Base-by-base conservation (phyloP, 345 rosid species). In the Nephelium lappaceum region DNA sequence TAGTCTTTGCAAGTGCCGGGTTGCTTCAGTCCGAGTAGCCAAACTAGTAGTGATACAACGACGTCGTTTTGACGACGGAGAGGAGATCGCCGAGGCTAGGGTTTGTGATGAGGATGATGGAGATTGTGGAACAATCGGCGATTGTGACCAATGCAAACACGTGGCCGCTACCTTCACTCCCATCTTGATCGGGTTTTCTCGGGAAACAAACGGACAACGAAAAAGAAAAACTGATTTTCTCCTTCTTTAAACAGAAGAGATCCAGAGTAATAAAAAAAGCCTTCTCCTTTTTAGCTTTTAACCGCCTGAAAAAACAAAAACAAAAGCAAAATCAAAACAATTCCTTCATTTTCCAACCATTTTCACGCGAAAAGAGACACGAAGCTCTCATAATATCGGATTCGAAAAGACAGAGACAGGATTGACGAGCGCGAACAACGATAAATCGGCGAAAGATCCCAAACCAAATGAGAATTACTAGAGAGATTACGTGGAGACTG, bases 61-160 rank as follows among this genome's bases (percentile, higher is more conserved):
- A 8, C 91, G 84, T 79, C 91, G 81, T 42, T 63, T 79, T 0
- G 88, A 73, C 0, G 93, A 89, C 64, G 92, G 91, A 27, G 95
- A 88, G 25, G 93, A 86, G 55, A 88, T 58, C 1, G 91, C 78
- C 2, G 92, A 88, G 65, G 95, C 86, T 60, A 91, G 78, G 62
- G 97, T 70, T 80, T 89, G 95, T 12, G 93, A 88, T 21, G 90
- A 86, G 0, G 94, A 85, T 2, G 51, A 45, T 11, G 95, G 84
- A 77, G 89, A 78, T 4, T 84, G 95, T 62, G 86, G 87, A 67
- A 86, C 12, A 16, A 84, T 81, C 18, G 89, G 88, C 69, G 64
- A 21, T 60, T 91, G 90, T 39, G 90, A 83, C 95, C 91, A 90
- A 25, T 86, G 97, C 25, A 92, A 88, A 75, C 86, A 79, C 2